Conservation (phyloP, 164 flowering plant genomes). For the Vitis vinifera region DNA sequence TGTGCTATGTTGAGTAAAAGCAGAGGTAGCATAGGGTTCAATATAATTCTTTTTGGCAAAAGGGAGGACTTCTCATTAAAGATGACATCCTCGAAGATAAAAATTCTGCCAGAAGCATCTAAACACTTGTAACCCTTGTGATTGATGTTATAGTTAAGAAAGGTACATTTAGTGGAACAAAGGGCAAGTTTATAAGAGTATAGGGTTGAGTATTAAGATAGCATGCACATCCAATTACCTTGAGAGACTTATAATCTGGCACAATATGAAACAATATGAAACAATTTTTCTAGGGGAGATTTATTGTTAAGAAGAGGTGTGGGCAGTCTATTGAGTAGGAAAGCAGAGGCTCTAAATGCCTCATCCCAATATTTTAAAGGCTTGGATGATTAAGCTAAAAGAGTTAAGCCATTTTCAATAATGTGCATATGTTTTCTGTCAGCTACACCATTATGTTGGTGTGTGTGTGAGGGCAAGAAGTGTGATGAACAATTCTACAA, state of each 20-base stretch:
- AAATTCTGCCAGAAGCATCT: not conserved
- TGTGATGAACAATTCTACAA: not conserved
- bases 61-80: not conserved
- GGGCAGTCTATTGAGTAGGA: not conserved
- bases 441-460: not conserved
- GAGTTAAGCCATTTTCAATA: not conserved
- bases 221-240: not conserved
- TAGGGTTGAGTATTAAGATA: not conserved
- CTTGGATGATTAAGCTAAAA: not conserved
- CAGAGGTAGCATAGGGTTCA: not conserved
- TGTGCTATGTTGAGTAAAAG: not conserved
- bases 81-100: not conserved
- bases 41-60: not conserved
- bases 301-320: not conserved
- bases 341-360: not conserved
- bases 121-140: not conserved
- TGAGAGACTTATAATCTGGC: not conserved
- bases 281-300: not conserved
- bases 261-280: too few relatives aligned
- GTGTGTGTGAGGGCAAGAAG: conserved; percentile 1
- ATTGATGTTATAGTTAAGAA: not conserved
- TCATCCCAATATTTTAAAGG: not conserved
- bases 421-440: conserved; percentile 1
- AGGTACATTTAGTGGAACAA: not conserved
- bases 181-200: not conserved